Conservation (phyloP, 768 basidiomycete genomes). For the Mycena vulgaris region DNA sequence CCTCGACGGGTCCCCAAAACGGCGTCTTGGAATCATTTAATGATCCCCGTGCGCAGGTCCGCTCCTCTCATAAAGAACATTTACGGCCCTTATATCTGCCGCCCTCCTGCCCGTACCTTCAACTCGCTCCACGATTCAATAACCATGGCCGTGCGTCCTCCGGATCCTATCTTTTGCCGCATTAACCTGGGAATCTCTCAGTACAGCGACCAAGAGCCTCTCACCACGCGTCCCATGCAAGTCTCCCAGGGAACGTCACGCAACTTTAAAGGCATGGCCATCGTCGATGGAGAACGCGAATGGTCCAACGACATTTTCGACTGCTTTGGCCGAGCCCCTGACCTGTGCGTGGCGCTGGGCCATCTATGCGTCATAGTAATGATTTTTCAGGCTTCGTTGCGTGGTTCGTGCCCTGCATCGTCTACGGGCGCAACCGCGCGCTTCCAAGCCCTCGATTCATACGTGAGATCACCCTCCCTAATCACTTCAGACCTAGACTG, state of each 20-base stretch:
- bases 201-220: conserved; percentile 25
- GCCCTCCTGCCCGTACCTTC: too few relatives aligned
- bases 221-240: conserved; percentile 16
- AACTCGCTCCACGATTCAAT: too few relatives aligned
- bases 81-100: too few relatives aligned
- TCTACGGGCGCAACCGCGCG: conserved; percentile 32
- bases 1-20: too few relatives aligned
- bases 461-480: background rate
- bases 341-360: conserved; percentile 10
- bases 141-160: too few relatives aligned
- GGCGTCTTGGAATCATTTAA: too few relatives aligned
- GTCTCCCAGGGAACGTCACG: conserved; percentile 14
- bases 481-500: background rate
- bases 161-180: too few relatives aligned
- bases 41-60: too few relatives aligned
- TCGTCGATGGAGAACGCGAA: conserved; percentile 31
- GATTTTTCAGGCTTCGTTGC: conserved; percentile 7
- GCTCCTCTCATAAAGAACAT: too few relatives aligned
- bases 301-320: conserved; percentile 28
- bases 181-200: too few relatives aligned
- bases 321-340: conserved; percentile 23
- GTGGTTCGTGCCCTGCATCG: conserved; percentile 22
- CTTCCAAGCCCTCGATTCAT: conserved; percentile 17
- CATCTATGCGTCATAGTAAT: background rate
- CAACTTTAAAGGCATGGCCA: conserved; percentile 20